phyloP scores from a whole-genome alignment of 805 yeast genomes.

The Candida sithepensis region DNA sequence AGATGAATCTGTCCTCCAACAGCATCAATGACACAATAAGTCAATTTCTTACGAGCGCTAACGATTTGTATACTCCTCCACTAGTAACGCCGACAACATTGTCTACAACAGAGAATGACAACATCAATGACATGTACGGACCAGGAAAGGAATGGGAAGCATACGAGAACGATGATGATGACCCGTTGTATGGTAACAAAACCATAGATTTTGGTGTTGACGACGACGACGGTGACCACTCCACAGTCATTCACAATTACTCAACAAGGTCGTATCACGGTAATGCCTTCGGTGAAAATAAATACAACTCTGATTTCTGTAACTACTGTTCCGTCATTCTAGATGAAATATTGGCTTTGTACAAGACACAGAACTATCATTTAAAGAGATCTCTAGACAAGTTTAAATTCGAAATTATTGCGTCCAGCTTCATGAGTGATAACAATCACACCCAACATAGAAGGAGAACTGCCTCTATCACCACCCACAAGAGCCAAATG shows the following conservation, averaged over 20 bases:
- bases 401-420: constrained; percentile 26
- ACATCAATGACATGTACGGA: neutral
- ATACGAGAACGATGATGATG: neutral
- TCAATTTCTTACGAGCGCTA: neutral
- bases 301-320: neutral
- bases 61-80: constrained; percentile 1
- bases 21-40: neutral
- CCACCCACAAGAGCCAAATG: neutral
- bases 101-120: neutral
- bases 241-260: neutral
- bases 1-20: neutral
- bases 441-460: constrained; percentile 3
- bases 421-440: constrained; percentile 20
- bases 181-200: neutral
- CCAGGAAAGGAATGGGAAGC: too few relatives aligned
- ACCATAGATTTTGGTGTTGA: neutral
- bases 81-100: neutral
- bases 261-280: too few relatives aligned
- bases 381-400: constrained; percentile 17
- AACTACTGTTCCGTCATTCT: neutral
- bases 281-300: too few relatives aligned
- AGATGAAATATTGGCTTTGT: constrained; percentile 5
- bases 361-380: neutral
- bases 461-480: constrained; percentile 1
- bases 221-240: neutral